phyloP scores from a whole-genome alignment of 2,329 filamentous ascomycete species.

The Nothophoma quercina region DNA sequence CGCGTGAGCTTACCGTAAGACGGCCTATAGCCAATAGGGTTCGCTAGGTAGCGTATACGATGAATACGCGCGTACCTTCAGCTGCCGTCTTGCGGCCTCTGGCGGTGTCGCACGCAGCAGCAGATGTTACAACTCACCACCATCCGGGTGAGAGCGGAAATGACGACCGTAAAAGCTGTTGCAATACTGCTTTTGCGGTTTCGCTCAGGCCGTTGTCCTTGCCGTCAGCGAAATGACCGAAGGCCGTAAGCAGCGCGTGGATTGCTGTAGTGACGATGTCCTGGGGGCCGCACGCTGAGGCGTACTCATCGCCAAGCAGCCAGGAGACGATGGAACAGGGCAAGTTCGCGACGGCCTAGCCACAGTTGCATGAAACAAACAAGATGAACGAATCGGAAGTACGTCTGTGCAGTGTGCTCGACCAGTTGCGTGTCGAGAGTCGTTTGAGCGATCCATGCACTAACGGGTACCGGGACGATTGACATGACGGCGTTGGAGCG shows the following conservation, averaged over 20 bases:
- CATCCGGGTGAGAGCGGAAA: slow-evolving; percentile 5
- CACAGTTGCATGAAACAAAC: slow-evolving; percentile 25
- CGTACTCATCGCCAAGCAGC: slow-evolving; percentile 9
- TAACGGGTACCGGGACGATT: slow-evolving; percentile 25
- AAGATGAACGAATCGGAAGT: slow-evolving; percentile 23
- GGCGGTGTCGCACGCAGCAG: background rate
- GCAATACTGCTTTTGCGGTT: background rate
- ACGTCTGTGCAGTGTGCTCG: slow-evolving; percentile 11
- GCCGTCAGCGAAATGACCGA: slow-evolving; percentile 4
- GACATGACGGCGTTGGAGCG: slow-evolving; percentile 23
- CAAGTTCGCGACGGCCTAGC: slow-evolving; percentile 10
- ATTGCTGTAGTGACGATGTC: slow-evolving; percentile 13
- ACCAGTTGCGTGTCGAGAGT: slow-evolving; percentile 24
- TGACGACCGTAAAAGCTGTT: background rate
- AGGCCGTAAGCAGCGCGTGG: slow-evolving; percentile 20
- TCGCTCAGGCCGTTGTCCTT: background rate
- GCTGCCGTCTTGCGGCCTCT: background rate
- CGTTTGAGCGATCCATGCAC: slow-evolving; percentile 22
- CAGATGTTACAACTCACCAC: background rate
- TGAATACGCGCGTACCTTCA: background rate
- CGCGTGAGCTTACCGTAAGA: slow-evolving; percentile 9
- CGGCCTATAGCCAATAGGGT: slow-evolving; percentile 3
- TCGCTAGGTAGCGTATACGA: background rate
- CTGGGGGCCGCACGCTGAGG: slow-evolving; percentile 19
- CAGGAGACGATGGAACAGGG: slow-evolving; percentile 21